Percentiles rank a stretch among this genome's conserved stretches.
Evolutionary conservation across 176 grass and related monocot genomes (phyloP).

Genomic region (Sorghum bicolor): DNA sequence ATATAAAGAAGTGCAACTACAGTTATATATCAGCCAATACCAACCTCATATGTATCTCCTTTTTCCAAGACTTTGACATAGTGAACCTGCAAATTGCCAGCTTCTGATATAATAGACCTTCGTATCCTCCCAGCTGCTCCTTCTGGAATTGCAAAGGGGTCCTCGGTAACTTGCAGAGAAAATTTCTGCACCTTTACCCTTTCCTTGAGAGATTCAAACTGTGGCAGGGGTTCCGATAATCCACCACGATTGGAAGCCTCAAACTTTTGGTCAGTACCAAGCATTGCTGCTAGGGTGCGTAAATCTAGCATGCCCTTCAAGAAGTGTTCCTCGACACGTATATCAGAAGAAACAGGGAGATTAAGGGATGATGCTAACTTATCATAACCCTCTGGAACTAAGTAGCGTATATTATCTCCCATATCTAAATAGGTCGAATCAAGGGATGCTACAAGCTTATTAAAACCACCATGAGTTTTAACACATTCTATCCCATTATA

Average conservation of each 20-base stretch:
- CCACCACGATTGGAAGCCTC: slow-evolving; percentile 63
- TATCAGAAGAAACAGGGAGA: slow-evolving; percentile 79
- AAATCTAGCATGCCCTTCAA: slow-evolving; percentile 69
- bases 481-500: slow-evolving; percentile 43
- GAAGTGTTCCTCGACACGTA: slow-evolving; percentile 71
- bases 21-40: slow-evolving; percentile 37
- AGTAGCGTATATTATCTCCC: slow-evolving; percentile 76
- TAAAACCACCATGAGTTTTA: slow-evolving; percentile 56
- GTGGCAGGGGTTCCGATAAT: slow-evolving; percentile 70
- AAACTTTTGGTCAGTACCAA: slow-evolving; percentile 54
- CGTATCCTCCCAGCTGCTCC: slow-evolving; percentile 90
- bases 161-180: slow-evolving; percentile 78
- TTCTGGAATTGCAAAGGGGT: slow-evolving; percentile 91
- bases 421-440: slow-evolving; percentile 86
- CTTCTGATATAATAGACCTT: slow-evolving; percentile 80
- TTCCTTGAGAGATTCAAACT: slow-evolving; percentile 87
- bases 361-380: slow-evolving; percentile 77
- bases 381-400: slow-evolving; percentile 82
- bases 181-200: slow-evolving; percentile 76
- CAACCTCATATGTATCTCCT: slow-evolving; percentile 97
- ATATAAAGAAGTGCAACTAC: slow-evolving; percentile 7
- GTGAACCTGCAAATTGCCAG: slow-evolving; percentile 85
- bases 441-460: slow-evolving; percentile 62
- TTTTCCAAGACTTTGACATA: slow-evolving; percentile 99
- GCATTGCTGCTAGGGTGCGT: slow-evolving; percentile 68